Evolutionary conservation across 148 eudicot genomes (phyloP).

Genomic region (Hydrangea macrophylla): DNA sequence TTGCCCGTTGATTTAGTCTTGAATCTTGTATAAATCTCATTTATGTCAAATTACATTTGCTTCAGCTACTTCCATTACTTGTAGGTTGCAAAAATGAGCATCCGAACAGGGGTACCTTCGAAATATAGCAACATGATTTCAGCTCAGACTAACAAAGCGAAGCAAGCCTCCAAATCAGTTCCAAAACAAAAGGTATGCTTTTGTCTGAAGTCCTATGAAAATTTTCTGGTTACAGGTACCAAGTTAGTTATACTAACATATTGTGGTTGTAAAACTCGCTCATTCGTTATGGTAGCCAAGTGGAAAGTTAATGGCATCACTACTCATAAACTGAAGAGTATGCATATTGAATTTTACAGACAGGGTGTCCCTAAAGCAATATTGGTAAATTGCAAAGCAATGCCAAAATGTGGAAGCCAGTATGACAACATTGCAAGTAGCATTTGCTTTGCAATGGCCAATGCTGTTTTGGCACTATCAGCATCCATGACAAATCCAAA

Average conservation of each 20-base stretch:
- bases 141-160: slow-evolving; percentile 30
- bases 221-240: neutral
- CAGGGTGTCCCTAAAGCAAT: neutral
- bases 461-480: too few species aligned
- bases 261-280: neutral
- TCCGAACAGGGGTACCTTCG: slow-evolving; percentile 54
- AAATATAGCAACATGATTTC: slow-evolving; percentile 57
- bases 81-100: slow-evolving; percentile 64
- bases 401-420: too few species aligned
- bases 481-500: too few species aligned
- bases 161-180: slow-evolving; percentile 27
- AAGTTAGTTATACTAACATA: neutral
- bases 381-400: too few species aligned
- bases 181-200: slow-evolving; percentile 43
- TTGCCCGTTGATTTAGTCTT: neutral
- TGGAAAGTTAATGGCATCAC: neutral
- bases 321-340: neutral
- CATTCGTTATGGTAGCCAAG: neutral
- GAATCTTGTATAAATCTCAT: neutral
- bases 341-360: neutral
- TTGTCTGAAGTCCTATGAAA: neutral
- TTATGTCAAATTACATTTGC: neutral
- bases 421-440: too few species aligned
- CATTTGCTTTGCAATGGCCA: too few species aligned
- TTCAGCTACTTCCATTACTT: slow-evolving; percentile 11